Conservation (phyloP, 2,329 filamentous ascomycete genomes). For the Epicoccum nigrum region DNA sequence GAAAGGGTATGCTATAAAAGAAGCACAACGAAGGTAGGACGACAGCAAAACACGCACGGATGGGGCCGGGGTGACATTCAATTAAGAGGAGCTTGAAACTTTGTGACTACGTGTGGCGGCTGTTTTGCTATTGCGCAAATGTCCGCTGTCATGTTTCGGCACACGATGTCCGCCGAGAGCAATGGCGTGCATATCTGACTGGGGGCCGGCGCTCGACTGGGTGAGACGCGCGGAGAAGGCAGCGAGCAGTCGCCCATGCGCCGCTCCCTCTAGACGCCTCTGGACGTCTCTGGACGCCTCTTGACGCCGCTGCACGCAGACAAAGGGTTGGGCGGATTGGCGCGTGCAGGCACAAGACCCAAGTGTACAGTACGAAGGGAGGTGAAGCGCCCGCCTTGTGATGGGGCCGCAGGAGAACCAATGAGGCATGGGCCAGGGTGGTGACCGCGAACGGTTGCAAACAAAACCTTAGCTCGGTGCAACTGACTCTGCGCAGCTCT, state of each 20-base stretch:
- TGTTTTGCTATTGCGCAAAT: slow-evolving; percentile 14
- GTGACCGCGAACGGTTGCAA: slow-evolving; percentile 16
- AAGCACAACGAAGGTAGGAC: not conserved
- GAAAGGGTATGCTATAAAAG: not conserved
- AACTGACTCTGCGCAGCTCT: slow-evolving; percentile 5
- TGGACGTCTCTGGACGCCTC: slow-evolving; percentile 1
- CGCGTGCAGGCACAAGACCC: slow-evolving; percentile 4
- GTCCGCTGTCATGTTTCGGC: slow-evolving; percentile 22
- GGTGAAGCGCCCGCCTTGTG: slow-evolving; percentile 13
- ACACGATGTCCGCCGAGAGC: slow-evolving; percentile 8
- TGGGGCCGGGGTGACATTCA: slow-evolving; percentile 1
- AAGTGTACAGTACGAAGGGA: too few species aligned
- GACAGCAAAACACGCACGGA: not conserved
- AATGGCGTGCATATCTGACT: slow-evolving; percentile 11
- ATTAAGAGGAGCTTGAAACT: slow-evolving; percentile 14
- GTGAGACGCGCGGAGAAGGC: slow-evolving; percentile 6
- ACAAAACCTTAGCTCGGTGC: slow-evolving; percentile 8
- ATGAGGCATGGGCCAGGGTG: slow-evolving; percentile 1
- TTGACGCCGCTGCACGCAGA: not conserved
- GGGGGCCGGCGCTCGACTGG: slow-evolving; percentile 3
- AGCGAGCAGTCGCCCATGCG: not conserved
- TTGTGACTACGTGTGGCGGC: slow-evolving; percentile 13
- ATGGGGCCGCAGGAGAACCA: slow-evolving; percentile 7
- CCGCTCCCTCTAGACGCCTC: not conserved
- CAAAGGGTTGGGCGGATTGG: slow-evolving; percentile 8